Evolutionary conservation across 306 rosid genomes (phyloP), one percentile per base, ranked within the genome.

Genomic region (Begonia peltatifolia): DNA sequence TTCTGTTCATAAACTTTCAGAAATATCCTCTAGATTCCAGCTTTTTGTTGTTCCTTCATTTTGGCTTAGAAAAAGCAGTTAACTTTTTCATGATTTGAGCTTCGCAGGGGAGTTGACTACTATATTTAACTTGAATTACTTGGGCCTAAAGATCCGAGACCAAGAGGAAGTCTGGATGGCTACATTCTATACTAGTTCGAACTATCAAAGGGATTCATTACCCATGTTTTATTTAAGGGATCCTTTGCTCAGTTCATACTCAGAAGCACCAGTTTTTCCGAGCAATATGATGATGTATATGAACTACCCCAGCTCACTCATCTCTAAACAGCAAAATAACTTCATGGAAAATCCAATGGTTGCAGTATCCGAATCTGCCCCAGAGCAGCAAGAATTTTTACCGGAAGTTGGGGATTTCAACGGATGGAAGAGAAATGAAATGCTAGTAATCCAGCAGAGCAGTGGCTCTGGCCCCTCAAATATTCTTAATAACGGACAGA

Each of bases 371-470:
- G 77, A 72, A 66, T 57, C 74, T 14, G 30, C 67, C 22, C 66
- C 67, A n/a, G 75, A 70, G 60, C 84, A 63, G 57, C 82, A 74
- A 41, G 82, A 72, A 70, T 71, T 78, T 58, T 52, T 78, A 14
- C 63, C 78, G 2, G 73, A 67, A 52, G 77, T 69, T 51, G 77
- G 71, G 38, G 38, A 30, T 68, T 80, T 75, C 55, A 50, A 23
- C 64, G 72, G 71, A 47, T 84, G 94, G 94, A 77, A 82, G 69
- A 79, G 81, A 57, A 70, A 69, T 72, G 84, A 70, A 56, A 64
- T 83, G 72, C 69, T 77, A 9, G 78, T 66, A 18, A 46, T 74
- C 22, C 71, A 77, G 13, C 61, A 69, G 17, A 56, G 77, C 65
- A 65, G 68, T 54, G 71, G 62, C 14, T 47, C 76, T 14, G 25